Evolutionary conservation across 192 early-diverging fungal genomes (phyloP), one percentile per base, ranked within the genome.

Genomic region (Coemansia sp.): DNA sequence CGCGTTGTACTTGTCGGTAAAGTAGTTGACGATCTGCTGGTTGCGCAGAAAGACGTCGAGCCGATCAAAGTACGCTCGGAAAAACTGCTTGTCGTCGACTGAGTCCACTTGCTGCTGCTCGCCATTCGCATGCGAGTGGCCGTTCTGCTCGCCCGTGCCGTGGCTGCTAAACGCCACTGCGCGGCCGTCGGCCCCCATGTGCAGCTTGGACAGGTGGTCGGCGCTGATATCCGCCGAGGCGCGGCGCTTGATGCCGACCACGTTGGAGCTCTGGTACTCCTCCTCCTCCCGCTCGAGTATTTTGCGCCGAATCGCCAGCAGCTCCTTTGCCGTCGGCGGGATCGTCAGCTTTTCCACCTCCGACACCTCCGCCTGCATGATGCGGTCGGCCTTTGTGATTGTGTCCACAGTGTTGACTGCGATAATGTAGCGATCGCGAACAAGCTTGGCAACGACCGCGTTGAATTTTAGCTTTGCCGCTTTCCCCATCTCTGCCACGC

Each of bases 31-130:
- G 53, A 93, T 76, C 71, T 81, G 75, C 81, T 88, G 83, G 65
- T 89, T 89, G 61, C 90, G 86, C 71, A 90, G 83, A 18, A 86
- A 70, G 31, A 90, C 86, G 52, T 85, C 87, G 38, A 85, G 88
- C 36, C 84, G 80, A 9, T 89, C 88, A 68, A 76, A 85, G 64
- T 92, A 90, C 39, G 89, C 65, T 43, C 79, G 77, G 72, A 92
- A 92, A 53, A 73, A 88, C 36, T 87, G 76, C 36, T 85, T 83
- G 18, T 86, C 74, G 47, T 89, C 88, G 34, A 76, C 71, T 8
- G 68, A 23, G 28, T 75, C 78, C 2, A 31, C 34, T 3, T 66
- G 64, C 43, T 26, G 38, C 23, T 34, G 42, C 23, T 43, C 38
- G 39, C 23, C 23, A 10, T 28, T 65, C 23, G n/a, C 20, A 26